Base-by-base conservation (phyloP, 2,329 filamentous ascomycete species). In the Plenodomus lindquistii region DNA sequence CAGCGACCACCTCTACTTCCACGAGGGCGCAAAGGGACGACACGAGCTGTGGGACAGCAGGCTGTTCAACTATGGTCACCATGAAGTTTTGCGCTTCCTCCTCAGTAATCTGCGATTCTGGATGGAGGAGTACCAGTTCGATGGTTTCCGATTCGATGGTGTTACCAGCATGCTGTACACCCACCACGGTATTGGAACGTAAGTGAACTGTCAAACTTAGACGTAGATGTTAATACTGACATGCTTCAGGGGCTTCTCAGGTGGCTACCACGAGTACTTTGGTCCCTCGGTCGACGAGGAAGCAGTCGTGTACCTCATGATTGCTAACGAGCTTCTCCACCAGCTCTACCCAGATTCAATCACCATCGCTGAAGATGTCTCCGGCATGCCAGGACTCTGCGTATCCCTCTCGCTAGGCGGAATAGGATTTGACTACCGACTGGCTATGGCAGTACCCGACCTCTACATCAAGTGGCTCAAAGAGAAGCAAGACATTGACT, bases 401-500 rank as follows among this genome's bases (percentile, higher is more conserved):
- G 75, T 99, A 31, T 85, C 89, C 6, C 78, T 97, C 34, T 86
- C 88, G 1, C 79, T 97, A 2, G 94, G 94, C 16, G 94, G 94
- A 54, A 85, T 97, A 60, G 94, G 94, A 20, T 99, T 99, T 70
- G 94, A 99, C 75, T 99, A 99, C 74, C 85, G 94, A 59, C 84
- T 99, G 24, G 92, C 92, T 46, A 99, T 99, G 94, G 94, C 94
- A 4, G 86, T 99, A 54, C 94, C 94, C 3, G 94, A 99, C 72
- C 89, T 99, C 85, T 99, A 95, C 85, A 99, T 99, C 81, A 99
- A 99, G 77, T 90, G 95, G 69, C 75, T 97, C 53, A 99, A 99
- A 74, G 94, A 99, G 75, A 85, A 91, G 71, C 82, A 88, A 66
- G 94, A 99, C 65, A 80, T 91, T 54, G 83, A 96, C 9, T 99